Base-by-base conservation (phyloP, 768 basidiomycete species). In the Collybiopsis luxurians region DNA sequence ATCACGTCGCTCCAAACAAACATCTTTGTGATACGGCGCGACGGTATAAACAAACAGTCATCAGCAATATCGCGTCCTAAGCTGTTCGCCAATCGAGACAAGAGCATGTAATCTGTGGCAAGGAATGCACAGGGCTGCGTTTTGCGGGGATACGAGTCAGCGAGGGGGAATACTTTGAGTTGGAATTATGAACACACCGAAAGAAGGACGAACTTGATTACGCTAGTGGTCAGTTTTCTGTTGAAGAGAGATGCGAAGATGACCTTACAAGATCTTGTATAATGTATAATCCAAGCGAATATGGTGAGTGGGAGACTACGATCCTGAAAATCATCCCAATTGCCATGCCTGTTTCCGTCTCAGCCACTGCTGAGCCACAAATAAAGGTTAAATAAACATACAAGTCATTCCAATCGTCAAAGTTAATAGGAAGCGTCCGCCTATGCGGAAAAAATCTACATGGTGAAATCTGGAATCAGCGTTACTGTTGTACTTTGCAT, bases 41-140 rank as follows among this genome's bases (percentile, higher is more conserved):
- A 67, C 0, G 69, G 66, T 21, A 85, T 62, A 21, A 77, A 58
- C 7, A 84, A 65, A 57, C 76, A 74, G 21, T 70, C 59, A 21
- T 71, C 63, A 15, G 71, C 68, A 9, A 69, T 64, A 10, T 82
- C 64, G 45, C 72, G 65, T 11, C 63, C 67, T 19, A 64, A 57
- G 4, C 42, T 55, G 3, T 43, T 19, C 2, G 79, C 78, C 4
- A 86, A 66, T 9, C 72, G 77, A 4, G 80, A 78, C 0, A 85
- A 73, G 34, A 83, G 68, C 59, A 81, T 61, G 63, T 86, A 85
- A 59, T 79, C 72, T 11, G 78, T 72, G 1, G 80, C 80, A 45
- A 82, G 76, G 67, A 84, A 85, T 19, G 79, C 80, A 63, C 85
- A 86, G 1, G 84, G 84, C 79, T 81, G 49, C 13, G 26, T 50